phyloP scores from a whole-genome alignment of 2,329 filamentous ascomycete genomes.

The Aspergillus sojae region DNA sequence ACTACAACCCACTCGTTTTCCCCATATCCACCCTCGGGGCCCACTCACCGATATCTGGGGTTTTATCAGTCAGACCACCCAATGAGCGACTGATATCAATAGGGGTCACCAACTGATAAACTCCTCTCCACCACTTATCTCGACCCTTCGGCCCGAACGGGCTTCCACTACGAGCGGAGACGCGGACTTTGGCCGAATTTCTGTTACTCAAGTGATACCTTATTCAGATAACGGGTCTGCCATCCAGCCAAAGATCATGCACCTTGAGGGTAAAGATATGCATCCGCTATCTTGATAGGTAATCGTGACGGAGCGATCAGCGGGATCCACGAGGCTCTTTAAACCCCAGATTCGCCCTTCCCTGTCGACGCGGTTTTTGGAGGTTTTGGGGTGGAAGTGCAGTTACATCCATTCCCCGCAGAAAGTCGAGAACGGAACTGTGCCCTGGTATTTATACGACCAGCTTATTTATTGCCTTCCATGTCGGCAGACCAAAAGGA shows the following conservation, averaged over 20 bases:
- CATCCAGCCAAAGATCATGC: background rate
- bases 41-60: constrained; percentile 30
- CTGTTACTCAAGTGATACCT: constrained; percentile 9
- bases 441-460: too few species aligned
- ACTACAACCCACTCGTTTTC: background rate
- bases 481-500: constrained; percentile 4
- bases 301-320: background rate
- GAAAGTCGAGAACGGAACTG: background rate
- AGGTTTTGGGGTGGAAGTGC: background rate
- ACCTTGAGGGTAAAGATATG: background rate
- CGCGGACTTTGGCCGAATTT: constrained; percentile 1
- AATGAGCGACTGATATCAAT: background rate
- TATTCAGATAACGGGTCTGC: background rate
- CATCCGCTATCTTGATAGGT: background rate
- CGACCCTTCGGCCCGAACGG: constrained; percentile 9
- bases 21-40: constrained; percentile 22
- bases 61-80: background rate
- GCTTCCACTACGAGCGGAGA: background rate
- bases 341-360: constrained; percentile 1
- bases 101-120: background rate
- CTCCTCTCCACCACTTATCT: constrained; percentile 15
- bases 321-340: background rate
- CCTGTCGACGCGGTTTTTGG: background rate
- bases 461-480: background rate
- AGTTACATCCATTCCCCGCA: background rate